Evolutionary conservation across 305 asterid species (phyloP).

Genomic region (Euphrasia arctica): DNA sequence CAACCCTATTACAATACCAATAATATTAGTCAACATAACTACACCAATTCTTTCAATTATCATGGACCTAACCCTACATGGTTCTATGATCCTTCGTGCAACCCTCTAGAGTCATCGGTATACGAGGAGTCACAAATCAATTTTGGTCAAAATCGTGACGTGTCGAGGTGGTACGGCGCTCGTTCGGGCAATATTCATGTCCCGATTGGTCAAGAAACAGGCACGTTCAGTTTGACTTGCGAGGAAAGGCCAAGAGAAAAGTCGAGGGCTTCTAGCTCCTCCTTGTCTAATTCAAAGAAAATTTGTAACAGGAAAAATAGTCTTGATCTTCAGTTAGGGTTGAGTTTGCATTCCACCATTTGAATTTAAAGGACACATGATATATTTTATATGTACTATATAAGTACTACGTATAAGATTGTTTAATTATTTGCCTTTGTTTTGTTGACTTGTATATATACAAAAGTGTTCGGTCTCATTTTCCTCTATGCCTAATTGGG

Average conservation of each 20-base stretch:
- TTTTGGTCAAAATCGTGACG: conserved; percentile 35
- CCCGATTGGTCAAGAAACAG: conserved; percentile 35
- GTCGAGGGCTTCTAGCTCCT: conserved; percentile 21
- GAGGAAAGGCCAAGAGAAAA: conserved; percentile 30
- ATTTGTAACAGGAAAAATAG: conserved; percentile 37
- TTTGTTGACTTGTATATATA: too few relatives aligned
- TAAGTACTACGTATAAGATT: too few relatives aligned
- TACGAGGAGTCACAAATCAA: conserved; percentile 64
- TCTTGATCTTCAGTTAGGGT: conserved; percentile 71
- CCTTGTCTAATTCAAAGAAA: conserved; percentile 35
- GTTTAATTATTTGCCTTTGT: too few relatives aligned
- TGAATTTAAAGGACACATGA: conserved; percentile 14
- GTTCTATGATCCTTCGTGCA: conserved; percentile 47
- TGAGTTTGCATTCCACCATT: conserved; percentile 48
- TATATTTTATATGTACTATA: neutral
- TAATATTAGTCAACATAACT: neutral
- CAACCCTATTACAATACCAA: conserved; percentile 43
- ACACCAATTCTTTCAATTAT: conserved; percentile 21
- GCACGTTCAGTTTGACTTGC: conserved; percentile 42
- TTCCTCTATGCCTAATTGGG: too few relatives aligned
- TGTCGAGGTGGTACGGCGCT: conserved; percentile 31
- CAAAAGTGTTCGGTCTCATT: too few relatives aligned
- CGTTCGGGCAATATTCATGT: conserved; percentile 17
- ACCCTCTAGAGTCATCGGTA: conserved; percentile 30
- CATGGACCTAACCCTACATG: conserved; percentile 40